Conservation (phyloP, 2,329 filamentous ascomycete species). For the Lasiodiplodia hormozganensis region DNA sequence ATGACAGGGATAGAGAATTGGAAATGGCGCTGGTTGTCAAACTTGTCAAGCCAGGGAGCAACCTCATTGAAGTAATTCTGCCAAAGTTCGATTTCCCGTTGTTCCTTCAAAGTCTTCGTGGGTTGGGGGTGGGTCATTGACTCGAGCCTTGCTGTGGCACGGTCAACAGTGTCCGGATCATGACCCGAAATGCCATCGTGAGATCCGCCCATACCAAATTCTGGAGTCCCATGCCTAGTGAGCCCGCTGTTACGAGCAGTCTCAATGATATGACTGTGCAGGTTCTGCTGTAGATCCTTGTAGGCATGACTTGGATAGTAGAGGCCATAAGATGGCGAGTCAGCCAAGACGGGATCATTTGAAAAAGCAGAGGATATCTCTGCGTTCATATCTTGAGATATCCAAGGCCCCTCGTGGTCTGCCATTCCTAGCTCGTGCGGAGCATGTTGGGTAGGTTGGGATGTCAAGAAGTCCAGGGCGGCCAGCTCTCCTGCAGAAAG, state of each 20-base stretch:
- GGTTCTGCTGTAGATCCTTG: conserved; percentile 33
- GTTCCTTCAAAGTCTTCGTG: conserved; percentile 28
- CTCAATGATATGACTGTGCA: conserved; percentile 34
- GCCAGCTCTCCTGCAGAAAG: conserved; percentile 27
- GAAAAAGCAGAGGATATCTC: conserved; percentile 27
- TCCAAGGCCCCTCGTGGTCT: conserved; percentile 24
- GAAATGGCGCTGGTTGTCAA: conserved; percentile 62
- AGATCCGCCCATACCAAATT: conserved; percentile 17
- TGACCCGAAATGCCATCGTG: not conserved
- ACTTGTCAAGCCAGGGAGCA: conserved; percentile 64
- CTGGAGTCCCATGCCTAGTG: conserved; percentile 31
- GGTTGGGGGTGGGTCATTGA: conserved; percentile 7
- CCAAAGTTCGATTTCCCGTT: conserved; percentile 33
- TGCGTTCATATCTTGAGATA: conserved; percentile 23
- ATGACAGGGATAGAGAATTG: conserved; percentile 59
- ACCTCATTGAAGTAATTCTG: conserved; percentile 59
- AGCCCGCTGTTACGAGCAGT: conserved; percentile 31
- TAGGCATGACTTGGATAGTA: conserved; percentile 33
- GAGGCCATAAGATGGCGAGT: conserved; percentile 32
- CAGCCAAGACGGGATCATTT: conserved; percentile 18
- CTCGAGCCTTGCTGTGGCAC: conserved; percentile 17
- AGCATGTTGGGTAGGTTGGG: conserved; percentile 15
- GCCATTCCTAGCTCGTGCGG: conserved; percentile 5
- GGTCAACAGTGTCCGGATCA: conserved; percentile 13
- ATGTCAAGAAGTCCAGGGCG: conserved; percentile 24